A percentile compares a stretch with the other conserved stretches of the same genome.
Conservation (phyloP, 2,329 filamentous ascomycete genomes). For the Coniochaeta hoffmannii region DNA sequence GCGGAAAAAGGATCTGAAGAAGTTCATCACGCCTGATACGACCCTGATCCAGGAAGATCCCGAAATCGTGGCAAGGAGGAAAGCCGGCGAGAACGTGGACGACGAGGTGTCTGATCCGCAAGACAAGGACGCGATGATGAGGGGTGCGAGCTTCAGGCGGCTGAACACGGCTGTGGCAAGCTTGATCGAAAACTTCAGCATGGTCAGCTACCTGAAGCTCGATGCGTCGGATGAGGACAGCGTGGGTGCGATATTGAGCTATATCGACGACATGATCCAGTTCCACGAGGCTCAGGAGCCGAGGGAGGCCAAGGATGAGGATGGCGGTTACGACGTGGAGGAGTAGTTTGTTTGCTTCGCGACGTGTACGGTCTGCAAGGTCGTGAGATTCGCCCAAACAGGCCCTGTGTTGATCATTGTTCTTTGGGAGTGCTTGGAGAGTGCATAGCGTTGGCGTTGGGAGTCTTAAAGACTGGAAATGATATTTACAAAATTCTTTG, state of each 20-base stretch:
- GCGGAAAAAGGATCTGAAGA: slow-evolving; percentile 77
- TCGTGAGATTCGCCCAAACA: slow-evolving; percentile 9
- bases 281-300: slow-evolving; percentile 92
- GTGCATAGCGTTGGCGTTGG: slow-evolving; percentile 38
- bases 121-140: slow-evolving; percentile 65
- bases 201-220: slow-evolving; percentile 90
- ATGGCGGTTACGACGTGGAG: slow-evolving; percentile 36
- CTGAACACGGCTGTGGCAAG: slow-evolving; percentile 84
- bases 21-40: slow-evolving; percentile 82
- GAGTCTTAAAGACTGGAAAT: slow-evolving; percentile 6
- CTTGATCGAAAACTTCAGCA: slow-evolving; percentile 94
- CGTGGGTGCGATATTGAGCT: slow-evolving; percentile 73
- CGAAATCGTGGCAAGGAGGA: slow-evolving; percentile 37
- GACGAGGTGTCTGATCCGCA: slow-evolving; percentile 51
- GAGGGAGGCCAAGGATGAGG: slow-evolving; percentile 65
- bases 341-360: slow-evolving; percentile 21
- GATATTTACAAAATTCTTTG: neutral
- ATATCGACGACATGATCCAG: slow-evolving; percentile 91
- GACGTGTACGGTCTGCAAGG: neutral
- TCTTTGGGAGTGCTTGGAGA: neutral
- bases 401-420: neutral
- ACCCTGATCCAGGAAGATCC: slow-evolving; percentile 76
- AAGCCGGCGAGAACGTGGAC: slow-evolving; percentile 36
- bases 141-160: slow-evolving; percentile 70
- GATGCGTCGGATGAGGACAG: slow-evolving; percentile 91